Evolutionary conservation across 148 eudicot species (phyloP).

Genomic region (Selenicereus undatus): DNA sequence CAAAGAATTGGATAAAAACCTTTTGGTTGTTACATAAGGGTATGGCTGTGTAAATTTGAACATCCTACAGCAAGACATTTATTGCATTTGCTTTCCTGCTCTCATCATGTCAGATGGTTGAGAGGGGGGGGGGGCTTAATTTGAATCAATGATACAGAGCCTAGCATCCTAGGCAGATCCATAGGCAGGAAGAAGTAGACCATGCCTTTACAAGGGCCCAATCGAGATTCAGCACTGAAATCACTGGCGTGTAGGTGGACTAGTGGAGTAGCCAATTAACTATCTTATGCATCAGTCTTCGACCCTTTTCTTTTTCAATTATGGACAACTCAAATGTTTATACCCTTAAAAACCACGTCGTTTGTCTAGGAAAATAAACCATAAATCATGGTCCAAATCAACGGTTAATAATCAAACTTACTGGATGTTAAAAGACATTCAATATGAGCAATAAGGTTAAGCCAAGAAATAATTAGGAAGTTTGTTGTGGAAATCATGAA

Average conservation of each 20-base stretch:
- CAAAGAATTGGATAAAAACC: neutral
- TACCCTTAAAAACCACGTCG: neutral
- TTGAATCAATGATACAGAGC: neutral
- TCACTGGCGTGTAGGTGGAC: neutral
- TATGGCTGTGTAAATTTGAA: neutral
- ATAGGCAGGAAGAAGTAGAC: neutral
- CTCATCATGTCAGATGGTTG: neutral
- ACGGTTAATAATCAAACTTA: neutral
- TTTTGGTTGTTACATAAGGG: neutral
- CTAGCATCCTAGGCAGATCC: neutral
- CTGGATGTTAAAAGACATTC: neutral
- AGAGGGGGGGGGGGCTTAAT: no score
- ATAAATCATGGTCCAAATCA: neutral
- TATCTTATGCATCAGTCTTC: neutral
- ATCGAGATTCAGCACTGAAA: neutral
- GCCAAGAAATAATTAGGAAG: neutral
- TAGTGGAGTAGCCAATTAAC: no score
- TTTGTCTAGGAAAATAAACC: neutral
- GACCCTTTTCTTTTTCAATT: neutral
- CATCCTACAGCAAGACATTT: neutral
- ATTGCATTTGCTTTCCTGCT: neutral
- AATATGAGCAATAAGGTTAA: neutral
- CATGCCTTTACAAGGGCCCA: neutral
- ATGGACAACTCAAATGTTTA: neutral
- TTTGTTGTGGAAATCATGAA: neutral